A percentile compares a stretch with the other conserved stretches of the same genome.
Conservation (phyloP, 768 basidiomycete genomes). For the Amanita rubescens region DNA sequence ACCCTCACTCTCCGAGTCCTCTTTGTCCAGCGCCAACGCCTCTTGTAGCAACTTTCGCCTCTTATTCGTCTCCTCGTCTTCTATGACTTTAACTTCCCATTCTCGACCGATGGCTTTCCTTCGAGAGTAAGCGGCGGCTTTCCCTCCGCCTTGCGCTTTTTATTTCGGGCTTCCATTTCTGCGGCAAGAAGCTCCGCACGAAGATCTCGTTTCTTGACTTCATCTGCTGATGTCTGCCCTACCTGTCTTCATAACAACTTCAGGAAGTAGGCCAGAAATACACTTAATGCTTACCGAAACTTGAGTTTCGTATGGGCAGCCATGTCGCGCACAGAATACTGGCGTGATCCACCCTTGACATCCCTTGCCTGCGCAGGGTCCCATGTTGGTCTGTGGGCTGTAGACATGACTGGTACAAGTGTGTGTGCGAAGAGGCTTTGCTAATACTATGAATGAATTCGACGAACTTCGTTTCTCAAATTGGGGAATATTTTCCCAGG, state of each 20-base stretch:
- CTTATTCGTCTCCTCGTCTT: constrained; percentile 64
- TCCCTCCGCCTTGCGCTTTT: constrained; percentile 90
- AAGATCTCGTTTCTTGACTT: constrained; percentile 75
- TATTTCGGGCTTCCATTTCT: constrained; percentile 80
- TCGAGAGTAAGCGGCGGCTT: constrained; percentile 42
- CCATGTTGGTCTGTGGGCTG: constrained; percentile 95
- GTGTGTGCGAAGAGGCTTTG: too few relatives aligned
- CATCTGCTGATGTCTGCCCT: constrained; percentile 77
- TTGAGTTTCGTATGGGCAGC: constrained; percentile 96
- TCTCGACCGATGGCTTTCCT: constrained; percentile 19
- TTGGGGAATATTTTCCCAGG: too few relatives aligned
- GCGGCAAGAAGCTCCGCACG: constrained; percentile 77
- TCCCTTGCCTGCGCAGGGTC: constrained; percentile 93
- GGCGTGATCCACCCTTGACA: constrained; percentile 85
- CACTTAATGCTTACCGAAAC: constrained; percentile 59
- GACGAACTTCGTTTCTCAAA: too few relatives aligned
- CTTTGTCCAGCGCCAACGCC: constrained; percentile 81
- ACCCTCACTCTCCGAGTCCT: constrained; percentile 70
- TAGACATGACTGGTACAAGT: constrained; percentile 66
- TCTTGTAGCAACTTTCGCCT: constrained; percentile 84
- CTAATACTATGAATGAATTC: too few relatives aligned
- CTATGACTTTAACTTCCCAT: constrained; percentile 1
- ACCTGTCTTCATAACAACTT: constrained; percentile 49
- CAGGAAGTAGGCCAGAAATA: background rate
- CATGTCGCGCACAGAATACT: constrained; percentile 91